Percentiles rank a stretch among this genome's conserved stretches.
These are phyloP conservation scores for Porphyrellus cyaneotinctus DNA, from an alignment of 768 basidiomycete species.

Conservation along the genomic window DNA sequence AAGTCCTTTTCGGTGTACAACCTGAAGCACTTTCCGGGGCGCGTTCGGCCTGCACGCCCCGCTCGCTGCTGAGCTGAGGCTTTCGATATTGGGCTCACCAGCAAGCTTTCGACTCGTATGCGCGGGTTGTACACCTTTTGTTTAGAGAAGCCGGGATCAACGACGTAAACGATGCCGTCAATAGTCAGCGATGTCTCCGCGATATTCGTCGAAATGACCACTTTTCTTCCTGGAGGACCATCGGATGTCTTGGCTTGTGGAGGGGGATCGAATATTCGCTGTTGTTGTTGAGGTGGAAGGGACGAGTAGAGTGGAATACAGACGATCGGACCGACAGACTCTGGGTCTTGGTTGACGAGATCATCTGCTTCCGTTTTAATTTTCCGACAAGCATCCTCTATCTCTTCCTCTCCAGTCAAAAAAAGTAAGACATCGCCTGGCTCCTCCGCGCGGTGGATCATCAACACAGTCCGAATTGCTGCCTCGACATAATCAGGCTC, in stretches of 20 bases:
- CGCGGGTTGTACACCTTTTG: slow-evolving; percentile 98
- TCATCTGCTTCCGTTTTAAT: slow-evolving; percentile 91
- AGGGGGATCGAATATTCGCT: slow-evolving; percentile 91
- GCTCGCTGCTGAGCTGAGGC: slow-evolving; percentile 95
- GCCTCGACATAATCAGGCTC: slow-evolving; percentile 97
- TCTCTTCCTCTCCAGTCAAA: slow-evolving; percentile 98
- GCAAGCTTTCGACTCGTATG: slow-evolving; percentile 89
- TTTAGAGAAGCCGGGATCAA: slow-evolving; percentile 96
- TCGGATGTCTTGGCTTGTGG: slow-evolving; percentile 57
- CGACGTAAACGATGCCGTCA: slow-evolving; percentile 99
- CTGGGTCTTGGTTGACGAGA: slow-evolving; percentile 62
- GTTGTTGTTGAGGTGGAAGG: slow-evolving; percentile 90
- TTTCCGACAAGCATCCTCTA: slow-evolving; percentile 92
- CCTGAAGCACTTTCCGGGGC: slow-evolving; percentile 96
- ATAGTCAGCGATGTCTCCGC: slow-evolving; percentile 98
- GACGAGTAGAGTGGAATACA: slow-evolving; percentile 96
- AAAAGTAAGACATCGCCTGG: slow-evolving; percentile 91
- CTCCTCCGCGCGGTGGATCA: slow-evolving; percentile 96
- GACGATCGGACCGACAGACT: slow-evolving; percentile 76
- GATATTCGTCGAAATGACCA: slow-evolving; percentile 94
- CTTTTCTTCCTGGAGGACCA: slow-evolving; percentile 86
- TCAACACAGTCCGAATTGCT: slow-evolving; percentile 90
- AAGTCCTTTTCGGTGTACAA: slow-evolving; percentile 97
- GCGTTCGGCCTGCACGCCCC: slow-evolving; percentile 92
- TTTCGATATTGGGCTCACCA: slow-evolving; percentile 95